Evolutionary conservation across 2,329 filamentous ascomycete genomes (phyloP).

Genomic region (Aureobasidium pullulans): DNA sequence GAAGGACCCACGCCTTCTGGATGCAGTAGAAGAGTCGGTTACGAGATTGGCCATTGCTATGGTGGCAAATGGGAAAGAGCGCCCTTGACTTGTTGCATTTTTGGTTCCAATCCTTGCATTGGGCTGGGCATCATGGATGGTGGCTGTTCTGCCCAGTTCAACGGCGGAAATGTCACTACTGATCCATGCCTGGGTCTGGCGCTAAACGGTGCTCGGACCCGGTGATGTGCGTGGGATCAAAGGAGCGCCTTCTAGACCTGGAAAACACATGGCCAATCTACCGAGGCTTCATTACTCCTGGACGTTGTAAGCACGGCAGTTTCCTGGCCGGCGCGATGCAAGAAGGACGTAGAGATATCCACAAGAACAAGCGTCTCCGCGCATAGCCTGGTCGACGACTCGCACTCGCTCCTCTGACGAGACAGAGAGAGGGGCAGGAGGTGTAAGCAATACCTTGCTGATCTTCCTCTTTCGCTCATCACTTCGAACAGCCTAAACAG

Average conservation of each 20-base stretch:
- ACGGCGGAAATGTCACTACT: slow-evolving; percentile 12
- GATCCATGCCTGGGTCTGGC: slow-evolving; percentile 11
- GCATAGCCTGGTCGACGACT: background rate
- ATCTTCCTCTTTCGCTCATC: background rate
- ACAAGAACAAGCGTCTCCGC: background rate
- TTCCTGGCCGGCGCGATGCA: background rate
- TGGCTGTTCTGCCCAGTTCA: slow-evolving; percentile 13
- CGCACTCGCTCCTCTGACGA: background rate
- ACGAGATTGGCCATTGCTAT: slow-evolving; percentile 10
- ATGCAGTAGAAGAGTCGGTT: slow-evolving; percentile 14
- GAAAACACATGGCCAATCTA: slow-evolving; percentile 8
- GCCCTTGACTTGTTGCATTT: slow-evolving; percentile 9
- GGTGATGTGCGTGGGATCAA: slow-evolving; percentile 11
- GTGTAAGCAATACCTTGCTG: slow-evolving; percentile 3
- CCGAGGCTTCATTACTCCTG: background rate
- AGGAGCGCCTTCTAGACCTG: slow-evolving; percentile 10
- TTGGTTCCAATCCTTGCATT: slow-evolving; percentile 14
- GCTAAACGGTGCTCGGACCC: slow-evolving; percentile 11
- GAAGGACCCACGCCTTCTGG: slow-evolving; percentile 9
- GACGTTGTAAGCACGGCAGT: slow-evolving; percentile 2
- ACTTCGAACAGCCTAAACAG: slow-evolving; percentile 9
- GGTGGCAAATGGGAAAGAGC: slow-evolving; percentile 8
- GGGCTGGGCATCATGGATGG: slow-evolving; percentile 12
- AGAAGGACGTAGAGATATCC: background rate
- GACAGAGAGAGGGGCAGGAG: background rate